Evolutionary conservation across 192 early-diverging fungal genomes (phyloP).

Genomic region (Dissophora ornata): DNA sequence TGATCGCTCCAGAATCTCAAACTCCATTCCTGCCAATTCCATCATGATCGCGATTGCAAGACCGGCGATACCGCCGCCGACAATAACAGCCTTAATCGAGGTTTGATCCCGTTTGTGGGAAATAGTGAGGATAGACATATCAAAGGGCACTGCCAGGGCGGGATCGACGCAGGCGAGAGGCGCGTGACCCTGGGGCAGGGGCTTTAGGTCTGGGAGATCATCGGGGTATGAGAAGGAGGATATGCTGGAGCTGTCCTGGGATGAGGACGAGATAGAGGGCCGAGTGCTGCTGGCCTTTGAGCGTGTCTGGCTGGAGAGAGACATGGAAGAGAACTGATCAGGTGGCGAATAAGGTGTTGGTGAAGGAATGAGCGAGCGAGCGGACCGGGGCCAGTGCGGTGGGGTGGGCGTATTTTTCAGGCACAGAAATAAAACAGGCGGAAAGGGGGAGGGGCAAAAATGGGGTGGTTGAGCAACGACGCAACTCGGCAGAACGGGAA

Average conservation of each 20-base stretch:
- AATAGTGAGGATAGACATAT: slow-evolving; percentile 49
- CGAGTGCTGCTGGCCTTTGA: slow-evolving; percentile 10
- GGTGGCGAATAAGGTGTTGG: not conserved
- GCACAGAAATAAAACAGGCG: too few species aligned
- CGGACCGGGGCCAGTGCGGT: too few species aligned
- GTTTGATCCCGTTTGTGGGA: slow-evolving; percentile 23
- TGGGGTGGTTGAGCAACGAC: too few species aligned
- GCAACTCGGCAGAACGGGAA: too few species aligned
- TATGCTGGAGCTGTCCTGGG: slow-evolving; percentile 17
- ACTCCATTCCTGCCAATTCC: slow-evolving; percentile 51
- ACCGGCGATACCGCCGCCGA: slow-evolving; percentile 51
- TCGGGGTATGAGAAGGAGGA: slow-evolving; percentile 2
- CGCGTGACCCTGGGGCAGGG: slow-evolving; percentile 25
- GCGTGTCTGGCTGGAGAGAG: not conserved
- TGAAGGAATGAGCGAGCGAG: not conserved
- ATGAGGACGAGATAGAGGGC: slow-evolving; percentile 17
- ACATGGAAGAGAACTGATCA: not conserved
- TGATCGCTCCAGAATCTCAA: slow-evolving; percentile 39
- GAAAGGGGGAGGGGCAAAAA: too few species aligned
- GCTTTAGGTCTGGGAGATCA: slow-evolving; percentile 20
- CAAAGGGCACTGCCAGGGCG: slow-evolving; percentile 31
- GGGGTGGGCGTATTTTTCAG: too few species aligned
- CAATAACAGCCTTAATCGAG: slow-evolving; percentile 48
- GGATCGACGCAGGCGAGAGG: slow-evolving; percentile 26
- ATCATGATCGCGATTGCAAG: slow-evolving; percentile 47